A percentile compares a stretch with the other conserved stretches of the same genome.
Evolutionary conservation across 2,329 filamentous ascomycete genomes (phyloP).

Genomic region (Fusarium fujikuroi): DNA sequence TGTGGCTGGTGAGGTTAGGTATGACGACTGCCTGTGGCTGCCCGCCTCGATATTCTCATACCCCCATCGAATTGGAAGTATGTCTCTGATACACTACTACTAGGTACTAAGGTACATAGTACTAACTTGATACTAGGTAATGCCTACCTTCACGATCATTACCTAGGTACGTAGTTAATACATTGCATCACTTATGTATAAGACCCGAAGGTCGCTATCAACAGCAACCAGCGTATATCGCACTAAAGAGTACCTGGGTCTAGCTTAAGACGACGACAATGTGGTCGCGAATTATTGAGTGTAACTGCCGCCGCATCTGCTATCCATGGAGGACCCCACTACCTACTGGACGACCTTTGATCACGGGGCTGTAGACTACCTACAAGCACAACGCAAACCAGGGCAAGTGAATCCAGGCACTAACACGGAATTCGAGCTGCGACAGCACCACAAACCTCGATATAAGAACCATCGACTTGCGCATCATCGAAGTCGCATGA

Average conservation of each 20-base stretch:
- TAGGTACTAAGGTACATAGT: too few species aligned
- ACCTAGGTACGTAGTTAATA: not conserved
- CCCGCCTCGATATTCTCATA: constrained; percentile 3
- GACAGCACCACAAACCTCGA: constrained; percentile 25
- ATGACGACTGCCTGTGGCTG: constrained; percentile 35
- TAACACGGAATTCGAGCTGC: constrained; percentile 33
- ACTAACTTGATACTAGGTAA: not conserved
- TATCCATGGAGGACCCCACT: not conserved
- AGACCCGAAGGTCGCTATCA: not conserved
- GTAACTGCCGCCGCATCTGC: not conserved
- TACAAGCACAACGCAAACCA: not conserved
- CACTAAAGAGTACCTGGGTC: not conserved
- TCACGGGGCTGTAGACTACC: constrained; percentile 24
- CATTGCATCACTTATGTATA: not conserved
- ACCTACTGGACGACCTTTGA: constrained; percentile 9
- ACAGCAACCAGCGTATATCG: not conserved
- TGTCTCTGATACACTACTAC: not conserved
- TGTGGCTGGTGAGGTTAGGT: constrained; percentile 4
- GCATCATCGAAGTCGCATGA: constrained; percentile 24
- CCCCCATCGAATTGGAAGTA: not conserved
- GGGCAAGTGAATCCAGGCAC: constrained; percentile 15
- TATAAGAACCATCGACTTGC: constrained; percentile 16
- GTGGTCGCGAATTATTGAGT: not conserved
- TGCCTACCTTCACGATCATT: not conserved
- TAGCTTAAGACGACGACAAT: not conserved